Evolutionary conservation across 1,284 basidiomycete genomes (phyloP).

Genomic region (Puccinia hordei): DNA sequence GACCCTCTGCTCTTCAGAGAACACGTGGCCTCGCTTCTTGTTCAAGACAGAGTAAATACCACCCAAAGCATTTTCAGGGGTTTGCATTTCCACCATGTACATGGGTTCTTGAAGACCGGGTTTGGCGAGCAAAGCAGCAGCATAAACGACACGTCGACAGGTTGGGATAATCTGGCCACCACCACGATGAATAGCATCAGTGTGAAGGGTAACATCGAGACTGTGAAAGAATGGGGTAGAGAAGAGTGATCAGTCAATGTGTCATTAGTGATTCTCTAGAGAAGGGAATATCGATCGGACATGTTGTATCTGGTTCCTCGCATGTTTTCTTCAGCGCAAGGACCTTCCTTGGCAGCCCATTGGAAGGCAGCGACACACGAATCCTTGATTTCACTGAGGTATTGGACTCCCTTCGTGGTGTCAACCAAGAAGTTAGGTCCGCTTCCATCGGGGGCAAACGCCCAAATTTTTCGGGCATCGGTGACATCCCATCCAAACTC

Average conservation of each 20-base stretch:
- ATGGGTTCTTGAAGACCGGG: slow-evolving; percentile 95
- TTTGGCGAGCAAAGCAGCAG: slow-evolving; percentile 85
- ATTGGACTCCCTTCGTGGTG: slow-evolving; percentile 98
- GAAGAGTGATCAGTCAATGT: neutral
- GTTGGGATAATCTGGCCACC: slow-evolving; percentile 98
- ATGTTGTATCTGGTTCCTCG: slow-evolving; percentile 96
- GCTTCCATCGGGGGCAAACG: slow-evolving; percentile 97
- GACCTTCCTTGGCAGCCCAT: slow-evolving; percentile 99
- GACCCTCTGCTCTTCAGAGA: slow-evolving; percentile 92
- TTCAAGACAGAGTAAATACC: slow-evolving; percentile 94
- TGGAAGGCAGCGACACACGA: slow-evolving; percentile 99
- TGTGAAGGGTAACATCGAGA: slow-evolving; percentile 67
- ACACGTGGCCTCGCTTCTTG: slow-evolving; percentile 98
- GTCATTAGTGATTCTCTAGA: neutral
- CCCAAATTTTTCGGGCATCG: slow-evolving; percentile 99
- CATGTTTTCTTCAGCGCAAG: slow-evolving; percentile 95
- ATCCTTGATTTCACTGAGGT: slow-evolving; percentile 94
- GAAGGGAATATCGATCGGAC: slow-evolving; percentile 89
- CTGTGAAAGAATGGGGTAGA: neutral
- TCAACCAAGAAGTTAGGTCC: slow-evolving; percentile 97
- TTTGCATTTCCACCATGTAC: slow-evolving; percentile 98
- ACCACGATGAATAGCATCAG: slow-evolving; percentile 99
- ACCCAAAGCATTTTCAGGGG: slow-evolving; percentile 95
- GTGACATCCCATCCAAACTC: slow-evolving; percentile 98
- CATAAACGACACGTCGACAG: slow-evolving; percentile 93